phyloP scores from a whole-genome alignment of 768 basidiomycete genomes.

The Boletus vinaceobasis region DNA sequence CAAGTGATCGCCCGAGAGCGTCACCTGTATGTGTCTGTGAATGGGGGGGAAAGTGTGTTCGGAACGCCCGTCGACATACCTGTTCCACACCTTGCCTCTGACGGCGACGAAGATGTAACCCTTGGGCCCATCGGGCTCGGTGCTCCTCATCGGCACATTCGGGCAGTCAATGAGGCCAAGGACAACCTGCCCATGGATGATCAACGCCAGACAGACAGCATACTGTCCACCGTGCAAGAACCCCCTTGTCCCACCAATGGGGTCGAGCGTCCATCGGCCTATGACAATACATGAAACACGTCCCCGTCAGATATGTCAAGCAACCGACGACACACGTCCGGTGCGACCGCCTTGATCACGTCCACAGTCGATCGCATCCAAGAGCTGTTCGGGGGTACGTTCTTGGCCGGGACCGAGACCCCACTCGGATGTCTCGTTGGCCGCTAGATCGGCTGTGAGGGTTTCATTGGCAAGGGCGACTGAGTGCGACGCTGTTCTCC shows the following conservation, averaged over 20 bases:
- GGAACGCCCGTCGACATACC: constrained; percentile 30
- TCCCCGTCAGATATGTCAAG: too few relatives aligned
- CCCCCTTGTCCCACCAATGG: constrained; percentile 92
- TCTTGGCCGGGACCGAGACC: constrained; percentile 61
- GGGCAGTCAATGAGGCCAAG: constrained; percentile 91
- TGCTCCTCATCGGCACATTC: constrained; percentile 66
- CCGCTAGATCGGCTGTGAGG: constrained; percentile 48
- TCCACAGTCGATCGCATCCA: constrained; percentile 86
- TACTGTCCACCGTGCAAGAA: constrained; percentile 92
- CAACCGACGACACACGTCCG: constrained; percentile 69
- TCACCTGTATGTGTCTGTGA: constrained; percentile 37
- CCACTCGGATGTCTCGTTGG: constrained; percentile 64
- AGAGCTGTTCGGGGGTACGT: constrained; percentile 54
- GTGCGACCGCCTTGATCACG: constrained; percentile 63
- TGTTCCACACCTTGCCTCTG: constrained; percentile 84
- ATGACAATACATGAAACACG: not conserved
- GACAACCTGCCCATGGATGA: constrained; percentile 73
- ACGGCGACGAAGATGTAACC: constrained; percentile 87
- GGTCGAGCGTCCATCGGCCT: constrained; percentile 88
- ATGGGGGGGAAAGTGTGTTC: not conserved
- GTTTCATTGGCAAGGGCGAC: constrained; percentile 81
- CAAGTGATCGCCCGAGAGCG: constrained; percentile 49
- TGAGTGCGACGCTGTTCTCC: constrained; percentile 41
- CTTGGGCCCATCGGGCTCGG: constrained; percentile 52
- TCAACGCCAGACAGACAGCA: constrained; percentile 84